Percentiles rank a stretch among this genome's conserved stretches.
These are phyloP conservation scores for Lolium perenne DNA, from an alignment of 176 grass and related monocot genomes.

Conservation along the genomic window DNA sequence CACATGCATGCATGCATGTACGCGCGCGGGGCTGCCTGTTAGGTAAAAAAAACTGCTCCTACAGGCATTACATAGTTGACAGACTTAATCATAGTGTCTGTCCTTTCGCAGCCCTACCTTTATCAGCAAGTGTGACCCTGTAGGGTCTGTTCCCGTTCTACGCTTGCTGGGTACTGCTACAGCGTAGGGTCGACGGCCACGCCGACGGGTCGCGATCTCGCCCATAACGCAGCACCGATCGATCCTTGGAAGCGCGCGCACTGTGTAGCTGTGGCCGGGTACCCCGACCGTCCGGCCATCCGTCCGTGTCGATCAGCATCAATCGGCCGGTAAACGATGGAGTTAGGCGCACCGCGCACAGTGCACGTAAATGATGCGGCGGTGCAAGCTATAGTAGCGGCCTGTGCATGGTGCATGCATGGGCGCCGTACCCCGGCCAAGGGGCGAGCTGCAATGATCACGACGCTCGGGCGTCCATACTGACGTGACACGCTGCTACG, in stretches of 20 bases:
- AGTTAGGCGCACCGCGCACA: too few relatives aligned
- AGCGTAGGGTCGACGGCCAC: too few relatives aligned
- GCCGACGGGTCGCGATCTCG: constrained; percentile 9
- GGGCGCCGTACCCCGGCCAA: too few relatives aligned
- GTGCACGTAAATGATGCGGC: too few relatives aligned
- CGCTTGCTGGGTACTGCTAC: too few relatives aligned
- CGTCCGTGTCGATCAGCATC: background rate
- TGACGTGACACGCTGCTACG: too few relatives aligned
- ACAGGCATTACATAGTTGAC: constrained; percentile 24
- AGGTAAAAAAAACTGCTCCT: constrained; percentile 24
- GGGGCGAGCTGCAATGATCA: too few relatives aligned
- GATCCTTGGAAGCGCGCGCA: background rate
- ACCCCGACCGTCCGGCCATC: background rate
- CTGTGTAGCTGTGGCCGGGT: background rate
- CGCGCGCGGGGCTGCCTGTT: background rate
- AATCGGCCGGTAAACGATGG: background rate
- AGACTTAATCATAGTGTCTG: background rate
- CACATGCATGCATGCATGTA: background rate
- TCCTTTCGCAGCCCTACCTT: background rate
- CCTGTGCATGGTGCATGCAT: too few relatives aligned
- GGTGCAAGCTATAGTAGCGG: too few relatives aligned
- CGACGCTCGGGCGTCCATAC: too few relatives aligned
- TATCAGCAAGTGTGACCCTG: background rate
- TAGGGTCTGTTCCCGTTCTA: background rate
- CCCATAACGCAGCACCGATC: constrained; percentile 25